phyloP scores from a whole-genome alignment of 768 basidiomycete genomes.

The Auricularia auricula-judae region DNA sequence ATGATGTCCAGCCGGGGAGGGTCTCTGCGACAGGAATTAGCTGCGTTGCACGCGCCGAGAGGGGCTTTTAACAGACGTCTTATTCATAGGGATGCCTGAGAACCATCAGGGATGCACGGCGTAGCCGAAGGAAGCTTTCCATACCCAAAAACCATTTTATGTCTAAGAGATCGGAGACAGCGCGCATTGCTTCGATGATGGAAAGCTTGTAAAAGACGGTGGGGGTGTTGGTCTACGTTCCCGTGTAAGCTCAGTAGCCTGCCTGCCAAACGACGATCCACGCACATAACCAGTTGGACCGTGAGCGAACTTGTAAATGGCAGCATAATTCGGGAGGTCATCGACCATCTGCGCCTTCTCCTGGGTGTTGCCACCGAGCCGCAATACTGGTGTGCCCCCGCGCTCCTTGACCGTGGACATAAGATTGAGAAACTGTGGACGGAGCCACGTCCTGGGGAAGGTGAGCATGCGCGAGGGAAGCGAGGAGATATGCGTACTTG shows the following conservation, averaged over 20 bases:
- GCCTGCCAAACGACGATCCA: neutral
- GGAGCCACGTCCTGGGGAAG: constrained; percentile 25
- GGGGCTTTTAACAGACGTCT: neutral
- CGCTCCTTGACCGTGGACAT: constrained; percentile 61
- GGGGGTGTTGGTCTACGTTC: neutral
- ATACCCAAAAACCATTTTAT: neutral
- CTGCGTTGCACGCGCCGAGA: neutral
- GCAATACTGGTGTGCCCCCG: constrained; percentile 49
- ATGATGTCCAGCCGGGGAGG: neutral
- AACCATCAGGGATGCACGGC: neutral
- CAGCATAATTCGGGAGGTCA: neutral
- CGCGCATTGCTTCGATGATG: neutral
- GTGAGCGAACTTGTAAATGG: neutral
- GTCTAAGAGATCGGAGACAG: neutral
- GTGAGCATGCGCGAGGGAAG: neutral
- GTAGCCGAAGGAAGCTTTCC: neutral
- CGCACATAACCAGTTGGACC: neutral
- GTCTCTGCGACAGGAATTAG: neutral
- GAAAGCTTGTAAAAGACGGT: neutral
- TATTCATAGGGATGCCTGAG: neutral
- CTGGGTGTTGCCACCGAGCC: constrained; percentile 75
- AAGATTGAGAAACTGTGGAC: constrained; percentile 63
- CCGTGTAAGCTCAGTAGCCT: neutral
- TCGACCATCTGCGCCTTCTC: constrained; percentile 24
- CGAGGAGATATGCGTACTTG: constrained; percentile 19